These are phyloP conservation scores for Brettanomyces sp. DNA, from an alignment of 805 yeast species.

Conservation along the genomic window DNA sequence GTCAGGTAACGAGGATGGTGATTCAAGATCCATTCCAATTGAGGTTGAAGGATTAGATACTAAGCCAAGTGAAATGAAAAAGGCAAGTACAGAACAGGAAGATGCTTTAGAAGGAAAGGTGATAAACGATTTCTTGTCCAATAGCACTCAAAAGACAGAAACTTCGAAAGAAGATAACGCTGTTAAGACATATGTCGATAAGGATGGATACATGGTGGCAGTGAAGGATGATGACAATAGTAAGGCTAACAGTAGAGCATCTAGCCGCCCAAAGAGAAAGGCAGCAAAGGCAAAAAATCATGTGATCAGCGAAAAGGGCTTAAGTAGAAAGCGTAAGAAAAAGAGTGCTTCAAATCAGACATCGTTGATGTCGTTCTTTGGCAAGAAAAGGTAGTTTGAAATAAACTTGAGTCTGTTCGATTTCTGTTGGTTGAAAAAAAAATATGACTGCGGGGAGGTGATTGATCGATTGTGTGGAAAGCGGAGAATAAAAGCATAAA, in stretches of 20 bases:
- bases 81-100: background rate
- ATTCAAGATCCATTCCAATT: slow-evolving; percentile 6
- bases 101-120: background rate
- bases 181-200: slow-evolving; percentile 19
- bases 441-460: too few relatives aligned
- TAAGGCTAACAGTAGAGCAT: background rate
- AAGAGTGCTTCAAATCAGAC: slow-evolving; percentile 15
- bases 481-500: background rate
- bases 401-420: too few relatives aligned
- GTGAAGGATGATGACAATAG: slow-evolving; percentile 2
- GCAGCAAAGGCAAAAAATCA: slow-evolving; percentile 3
- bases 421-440: too few relatives aligned
- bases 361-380: slow-evolving; percentile 24
- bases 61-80: background rate
- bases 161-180: slow-evolving; percentile 1
- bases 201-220: slow-evolving; percentile 22
- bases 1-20: slow-evolving; percentile 2
- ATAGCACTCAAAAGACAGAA: background rate
- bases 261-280: slow-evolving; percentile 1
- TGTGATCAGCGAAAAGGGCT: slow-evolving; percentile 1
- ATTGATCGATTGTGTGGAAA: too few relatives aligned
- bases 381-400: slow-evolving; percentile 10
- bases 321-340: background rate
- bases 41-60: slow-evolving; percentile 1
- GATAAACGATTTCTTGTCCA: background rate